Conservation (phyloP, 495 filamentous ascomycete genomes). For the Cercophora newfieldiana region DNA sequence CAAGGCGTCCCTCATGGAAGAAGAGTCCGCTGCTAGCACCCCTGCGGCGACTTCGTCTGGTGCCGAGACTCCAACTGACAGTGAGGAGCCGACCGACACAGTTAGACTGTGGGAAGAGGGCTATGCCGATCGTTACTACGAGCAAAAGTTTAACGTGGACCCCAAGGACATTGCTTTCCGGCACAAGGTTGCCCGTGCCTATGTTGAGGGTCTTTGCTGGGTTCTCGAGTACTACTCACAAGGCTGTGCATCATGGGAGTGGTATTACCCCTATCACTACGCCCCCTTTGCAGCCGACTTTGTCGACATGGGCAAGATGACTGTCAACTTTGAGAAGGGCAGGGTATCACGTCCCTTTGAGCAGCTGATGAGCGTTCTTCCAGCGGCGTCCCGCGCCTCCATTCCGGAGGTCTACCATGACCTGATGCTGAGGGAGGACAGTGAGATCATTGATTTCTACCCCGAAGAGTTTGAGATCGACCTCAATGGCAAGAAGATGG, state of each 20-base stretch:
- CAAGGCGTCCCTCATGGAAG: slow-evolving; percentile 61
- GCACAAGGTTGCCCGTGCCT: slow-evolving; percentile 85
- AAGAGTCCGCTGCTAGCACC: slow-evolving; percentile 52
- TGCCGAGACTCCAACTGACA: slow-evolving; percentile 44
- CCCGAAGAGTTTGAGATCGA: slow-evolving; percentile 91
- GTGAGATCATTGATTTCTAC: slow-evolving; percentile 96
- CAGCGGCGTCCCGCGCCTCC: slow-evolving; percentile 86
- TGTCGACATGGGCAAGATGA: slow-evolving; percentile 74
- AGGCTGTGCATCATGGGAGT: slow-evolving; percentile 96
- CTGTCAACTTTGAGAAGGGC: slow-evolving; percentile 81
- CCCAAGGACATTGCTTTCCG: slow-evolving; percentile 81
- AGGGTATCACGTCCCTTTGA: slow-evolving; percentile 89
- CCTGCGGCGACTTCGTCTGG: slow-evolving; percentile 41
- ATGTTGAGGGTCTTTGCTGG: slow-evolving; percentile 97
- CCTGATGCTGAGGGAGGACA: slow-evolving; percentile 83
- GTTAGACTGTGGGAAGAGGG: slow-evolving; percentile 94
- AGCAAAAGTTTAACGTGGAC: slow-evolving; percentile 92
- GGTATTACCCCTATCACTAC: slow-evolving; percentile 99
- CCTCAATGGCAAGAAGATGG: slow-evolving; percentile 96
- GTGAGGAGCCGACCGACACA: slow-evolving; percentile 70
- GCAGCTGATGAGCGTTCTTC: slow-evolving; percentile 97
- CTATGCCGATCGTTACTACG: slow-evolving; percentile 94
- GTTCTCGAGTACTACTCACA: slow-evolving; percentile 98
- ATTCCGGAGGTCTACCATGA: slow-evolving; percentile 83
- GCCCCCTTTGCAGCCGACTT: slow-evolving; percentile 97